phyloP scores from a whole-genome alignment of 2,329 filamentous ascomycete species.

The Balansia obtecta region DNA sequence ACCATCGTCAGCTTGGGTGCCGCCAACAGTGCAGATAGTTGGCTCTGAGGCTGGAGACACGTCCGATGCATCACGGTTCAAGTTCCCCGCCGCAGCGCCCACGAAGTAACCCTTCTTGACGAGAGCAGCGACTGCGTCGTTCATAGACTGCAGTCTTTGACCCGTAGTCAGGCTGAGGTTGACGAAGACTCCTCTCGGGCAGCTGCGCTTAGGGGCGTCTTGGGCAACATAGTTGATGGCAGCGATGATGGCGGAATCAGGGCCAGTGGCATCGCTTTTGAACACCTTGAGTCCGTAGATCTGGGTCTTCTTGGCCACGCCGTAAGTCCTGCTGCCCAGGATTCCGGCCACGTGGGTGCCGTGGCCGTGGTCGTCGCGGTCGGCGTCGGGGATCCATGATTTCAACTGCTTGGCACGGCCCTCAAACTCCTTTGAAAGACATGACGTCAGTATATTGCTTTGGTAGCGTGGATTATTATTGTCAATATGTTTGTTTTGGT shows the following conservation, averaged over 20 bases:
- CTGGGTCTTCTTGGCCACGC: constrained; percentile 25
- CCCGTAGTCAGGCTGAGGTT: constrained; percentile 35
- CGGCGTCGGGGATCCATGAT: constrained; percentile 19
- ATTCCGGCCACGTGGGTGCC: constrained; percentile 22
- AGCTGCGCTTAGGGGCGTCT: constrained; percentile 20
- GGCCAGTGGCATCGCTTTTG: constrained; percentile 19
- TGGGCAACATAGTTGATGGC: constrained; percentile 26
- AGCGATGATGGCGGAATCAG: constrained; percentile 25
- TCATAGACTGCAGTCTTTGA: constrained; percentile 21
- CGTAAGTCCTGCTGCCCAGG: constrained; percentile 21
- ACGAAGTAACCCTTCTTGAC: constrained; percentile 31
- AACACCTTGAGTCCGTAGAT: constrained; percentile 28
- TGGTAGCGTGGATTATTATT: not conserved
- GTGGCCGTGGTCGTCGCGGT: constrained; percentile 15
- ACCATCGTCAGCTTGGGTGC: constrained; percentile 22
- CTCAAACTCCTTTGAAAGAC: constrained; percentile 14
- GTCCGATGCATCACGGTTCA: constrained; percentile 22
- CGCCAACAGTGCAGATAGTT: constrained; percentile 33
- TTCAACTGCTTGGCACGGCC: constrained; percentile 13
- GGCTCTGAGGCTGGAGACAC: constrained; percentile 28
- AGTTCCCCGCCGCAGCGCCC: constrained; percentile 39
- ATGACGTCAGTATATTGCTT: not conserved
- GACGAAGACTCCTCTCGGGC: constrained; percentile 29
- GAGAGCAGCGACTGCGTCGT: constrained; percentile 30
- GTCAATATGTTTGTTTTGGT: not conserved